phyloP scores from a whole-genome alignment of 2,329 filamentous ascomycete genomes.

The Fusarium sp. region DNA sequence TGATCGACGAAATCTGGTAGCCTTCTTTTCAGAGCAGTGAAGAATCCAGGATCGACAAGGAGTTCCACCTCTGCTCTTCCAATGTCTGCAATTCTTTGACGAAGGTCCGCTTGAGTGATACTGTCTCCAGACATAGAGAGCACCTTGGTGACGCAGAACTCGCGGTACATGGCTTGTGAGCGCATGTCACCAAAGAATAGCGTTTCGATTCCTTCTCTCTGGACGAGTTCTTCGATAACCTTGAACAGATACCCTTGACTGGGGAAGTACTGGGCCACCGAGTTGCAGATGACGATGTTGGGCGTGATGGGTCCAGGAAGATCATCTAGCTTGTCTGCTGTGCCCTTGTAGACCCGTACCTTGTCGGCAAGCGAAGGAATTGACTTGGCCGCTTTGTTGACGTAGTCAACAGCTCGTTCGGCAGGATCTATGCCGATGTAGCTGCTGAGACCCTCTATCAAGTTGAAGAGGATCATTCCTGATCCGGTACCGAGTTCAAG shows the following conservation, averaged over 20 bases:
- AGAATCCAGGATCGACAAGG: slow-evolving; percentile 48
- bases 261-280: slow-evolving; percentile 51
- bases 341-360: not conserved
- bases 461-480: slow-evolving; percentile 50
- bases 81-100: slow-evolving; percentile 10
- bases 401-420: not conserved
- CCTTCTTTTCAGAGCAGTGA: slow-evolving; percentile 32
- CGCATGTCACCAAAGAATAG: slow-evolving; percentile 47
- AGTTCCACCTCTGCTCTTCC: slow-evolving; percentile 41
- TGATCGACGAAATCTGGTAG: slow-evolving; percentile 42
- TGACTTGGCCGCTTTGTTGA: slow-evolving; percentile 8
- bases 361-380: slow-evolving; percentile 3
- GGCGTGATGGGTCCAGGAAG: not conserved
- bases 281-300: slow-evolving; percentile 44
- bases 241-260: slow-evolving; percentile 44
- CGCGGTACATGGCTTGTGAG: slow-evolving; percentile 33
- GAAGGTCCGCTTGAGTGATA: slow-evolving; percentile 25
- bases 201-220: slow-evolving; percentile 8
- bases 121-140: slow-evolving; percentile 13
- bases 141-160: slow-evolving; percentile 39
- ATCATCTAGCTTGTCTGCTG: not conserved
- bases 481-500: slow-evolving; percentile 47
- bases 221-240: slow-evolving; percentile 35
- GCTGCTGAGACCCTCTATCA: slow-evolving; percentile 23
- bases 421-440: slow-evolving; percentile 47